These are phyloP conservation scores for Diaporthe amygdali DNA, from an alignment of 2,329 filamentous ascomycete genomes.

Conservation along the genomic window DNA sequence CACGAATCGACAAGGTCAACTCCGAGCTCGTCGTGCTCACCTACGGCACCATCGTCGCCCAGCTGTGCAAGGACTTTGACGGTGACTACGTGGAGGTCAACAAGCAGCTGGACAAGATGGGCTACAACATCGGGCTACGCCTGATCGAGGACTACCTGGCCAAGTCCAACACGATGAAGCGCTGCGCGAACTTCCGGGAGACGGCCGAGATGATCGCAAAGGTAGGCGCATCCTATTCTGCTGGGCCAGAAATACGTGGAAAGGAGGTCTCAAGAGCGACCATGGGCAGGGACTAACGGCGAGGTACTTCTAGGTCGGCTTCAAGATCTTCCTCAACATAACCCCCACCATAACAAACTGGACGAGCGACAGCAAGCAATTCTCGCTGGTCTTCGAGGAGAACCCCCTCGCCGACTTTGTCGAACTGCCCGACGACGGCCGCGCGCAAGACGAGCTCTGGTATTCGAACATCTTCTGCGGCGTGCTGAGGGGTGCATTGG, in stretches of 20 bases:
- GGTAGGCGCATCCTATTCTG: conserved; percentile 55
- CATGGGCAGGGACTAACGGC: background rate
- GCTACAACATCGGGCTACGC: conserved; percentile 95
- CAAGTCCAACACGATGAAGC: conserved; percentile 87
- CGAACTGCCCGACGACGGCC: conserved; percentile 92
- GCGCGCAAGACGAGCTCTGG: conserved; percentile 96
- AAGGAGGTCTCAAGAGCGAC: background rate
- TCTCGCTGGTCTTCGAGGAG: conserved; percentile 95
- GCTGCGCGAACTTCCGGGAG: conserved; percentile 91
- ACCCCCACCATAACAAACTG: conserved; percentile 93
- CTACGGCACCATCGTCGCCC: conserved; percentile 95
- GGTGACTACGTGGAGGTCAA: conserved; percentile 95
- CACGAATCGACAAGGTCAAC: conserved; percentile 96
- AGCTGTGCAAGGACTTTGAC: conserved; percentile 96
- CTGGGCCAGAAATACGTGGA: no score
- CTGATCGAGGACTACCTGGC: conserved; percentile 97
- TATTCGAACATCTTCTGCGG: conserved; percentile 98
- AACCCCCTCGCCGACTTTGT: conserved; percentile 98
- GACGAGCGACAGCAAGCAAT: conserved; percentile 95
- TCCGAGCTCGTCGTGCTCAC: conserved; percentile 96
- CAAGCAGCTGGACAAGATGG: conserved; percentile 98
- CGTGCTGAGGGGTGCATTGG: conserved; percentile 85
- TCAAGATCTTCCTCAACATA: conserved; percentile 99
- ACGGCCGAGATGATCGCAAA: conserved; percentile 97
- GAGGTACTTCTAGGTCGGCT: conserved; percentile 72